Percentiles rank a stretch among this genome's conserved stretches.
These are phyloP conservation scores for Hypoxylon subgilvum DNA, from an alignment of 495 filamentous ascomycete genomes.

Conservation along the genomic window DNA sequence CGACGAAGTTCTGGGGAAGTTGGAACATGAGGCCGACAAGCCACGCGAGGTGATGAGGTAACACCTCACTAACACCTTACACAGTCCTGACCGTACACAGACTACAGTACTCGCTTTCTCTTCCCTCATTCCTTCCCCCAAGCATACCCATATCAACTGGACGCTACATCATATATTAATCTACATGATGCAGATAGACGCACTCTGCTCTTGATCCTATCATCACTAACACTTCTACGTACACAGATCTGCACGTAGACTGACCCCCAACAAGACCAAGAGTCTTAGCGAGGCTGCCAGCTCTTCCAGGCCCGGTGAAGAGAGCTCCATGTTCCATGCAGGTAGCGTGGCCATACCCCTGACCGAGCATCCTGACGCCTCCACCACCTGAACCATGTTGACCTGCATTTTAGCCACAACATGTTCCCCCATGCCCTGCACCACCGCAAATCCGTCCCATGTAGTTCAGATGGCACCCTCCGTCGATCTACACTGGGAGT, in stretches of 20 bases:
- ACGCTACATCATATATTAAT: slow-evolving; percentile 6
- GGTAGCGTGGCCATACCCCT: slow-evolving; percentile 34
- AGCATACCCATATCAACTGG: slow-evolving; percentile 12
- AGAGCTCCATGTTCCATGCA: slow-evolving; percentile 30
- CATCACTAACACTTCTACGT: not conserved
- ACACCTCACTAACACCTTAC: slow-evolving; percentile 1
- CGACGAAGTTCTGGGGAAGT: slow-evolving; percentile 18
- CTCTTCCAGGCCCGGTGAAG: not conserved
- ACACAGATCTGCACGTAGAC: not conserved
- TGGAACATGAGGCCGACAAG: slow-evolving; percentile 26
- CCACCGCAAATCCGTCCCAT: slow-evolving; percentile 29
- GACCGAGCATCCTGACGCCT: slow-evolving; percentile 17
- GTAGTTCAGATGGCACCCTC: slow-evolving; percentile 30
- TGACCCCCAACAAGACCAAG: not conserved
- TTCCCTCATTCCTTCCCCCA: slow-evolving; percentile 16
- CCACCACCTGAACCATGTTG: slow-evolving; percentile 30
- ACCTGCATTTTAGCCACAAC: slow-evolving; percentile 42
- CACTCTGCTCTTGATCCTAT: not conserved
- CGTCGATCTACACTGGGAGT: slow-evolving; percentile 33
- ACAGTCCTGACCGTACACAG: too few relatives aligned
- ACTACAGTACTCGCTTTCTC: slow-evolving; percentile 2
- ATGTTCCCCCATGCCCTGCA: slow-evolving; percentile 21
- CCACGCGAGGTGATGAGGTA: slow-evolving; percentile 28
- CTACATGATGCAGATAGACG: too few relatives aligned
- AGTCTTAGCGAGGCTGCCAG: not conserved